Conservation (phyloP, 2,329 filamentous ascomycete species). For the Pseudocercospora macadamiae region DNA sequence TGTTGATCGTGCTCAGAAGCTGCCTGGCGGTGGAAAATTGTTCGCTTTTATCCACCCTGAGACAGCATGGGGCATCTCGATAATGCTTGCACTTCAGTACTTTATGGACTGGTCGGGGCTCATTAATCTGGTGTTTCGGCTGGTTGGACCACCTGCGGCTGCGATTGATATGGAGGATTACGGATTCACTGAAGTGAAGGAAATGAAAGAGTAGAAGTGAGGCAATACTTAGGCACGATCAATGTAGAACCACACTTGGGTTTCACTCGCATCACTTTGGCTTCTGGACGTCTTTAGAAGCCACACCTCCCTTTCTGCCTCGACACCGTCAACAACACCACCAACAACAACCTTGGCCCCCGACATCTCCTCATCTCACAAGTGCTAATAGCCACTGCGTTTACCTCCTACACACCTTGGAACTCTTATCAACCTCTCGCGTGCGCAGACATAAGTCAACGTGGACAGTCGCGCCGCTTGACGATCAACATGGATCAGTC, state of each 20-base stretch:
- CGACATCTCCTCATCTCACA: no score
- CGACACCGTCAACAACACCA: no score
- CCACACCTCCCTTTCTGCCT: no score
- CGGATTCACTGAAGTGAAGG: constrained; percentile 29
- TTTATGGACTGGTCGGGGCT: constrained; percentile 21
- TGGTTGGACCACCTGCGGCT: constrained; percentile 30
- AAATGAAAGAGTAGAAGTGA: constrained; percentile 16
- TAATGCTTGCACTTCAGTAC: constrained; percentile 19
- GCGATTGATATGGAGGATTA: constrained; percentile 33
- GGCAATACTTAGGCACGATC: background rate
- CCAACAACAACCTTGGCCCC: no score
- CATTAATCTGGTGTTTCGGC: constrained; percentile 21
- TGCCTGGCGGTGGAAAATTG: constrained; percentile 29
- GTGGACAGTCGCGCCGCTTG: no score
- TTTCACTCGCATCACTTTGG: background rate
- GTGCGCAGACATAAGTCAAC: no score
- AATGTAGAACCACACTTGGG: background rate
- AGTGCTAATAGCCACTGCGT: no score
- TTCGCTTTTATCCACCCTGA: constrained; percentile 31
- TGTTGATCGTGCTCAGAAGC: constrained; percentile 31
- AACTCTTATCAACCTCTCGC: no score
- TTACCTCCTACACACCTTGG: no score
- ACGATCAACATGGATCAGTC: background rate
- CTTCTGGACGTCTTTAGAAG: no score
- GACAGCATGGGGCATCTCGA: constrained; percentile 27